phyloP scores from a whole-genome alignment of 495 filamentous ascomycete species.

The Aspergillus wentii region DNA sequence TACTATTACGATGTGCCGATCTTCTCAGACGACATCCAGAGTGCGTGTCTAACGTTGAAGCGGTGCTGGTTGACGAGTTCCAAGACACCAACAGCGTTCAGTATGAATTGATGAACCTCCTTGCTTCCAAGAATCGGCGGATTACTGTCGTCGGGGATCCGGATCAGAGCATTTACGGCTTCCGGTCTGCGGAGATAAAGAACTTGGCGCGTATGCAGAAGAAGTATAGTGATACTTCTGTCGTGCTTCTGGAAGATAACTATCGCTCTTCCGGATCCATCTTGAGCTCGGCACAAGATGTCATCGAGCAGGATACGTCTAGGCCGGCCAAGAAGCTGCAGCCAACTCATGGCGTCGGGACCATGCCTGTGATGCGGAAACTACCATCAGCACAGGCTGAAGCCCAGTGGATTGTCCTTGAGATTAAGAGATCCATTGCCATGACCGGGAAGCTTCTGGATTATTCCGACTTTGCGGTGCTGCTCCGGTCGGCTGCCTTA shows the following conservation, averaged over 20 bases:
- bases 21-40: slow-evolving; percentile 70
- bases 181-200: slow-evolving; percentile 91
- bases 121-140: slow-evolving; percentile 64
- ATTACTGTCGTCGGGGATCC: slow-evolving; percentile 97
- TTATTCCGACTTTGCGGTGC: slow-evolving; percentile 76
- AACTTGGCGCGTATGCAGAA: slow-evolving; percentile 77
- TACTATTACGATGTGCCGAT: slow-evolving; percentile 78
- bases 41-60: slow-evolving; percentile 89
- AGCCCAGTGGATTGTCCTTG: slow-evolving; percentile 82
- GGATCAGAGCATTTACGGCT: slow-evolving; percentile 98
- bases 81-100: slow-evolving; percentile 96
- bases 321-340: slow-evolving; percentile 74
- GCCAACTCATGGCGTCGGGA: slow-evolving; percentile 76
- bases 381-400: slow-evolving; percentile 69
- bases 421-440: slow-evolving; percentile 67
- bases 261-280: slow-evolving; percentile 95
- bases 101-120: slow-evolving; percentile 89
- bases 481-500: slow-evolving; percentile 78
- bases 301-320: slow-evolving; percentile 87
- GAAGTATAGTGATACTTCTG: slow-evolving; percentile 70
- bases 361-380: slow-evolving; percentile 77
- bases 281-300: slow-evolving; percentile 68
- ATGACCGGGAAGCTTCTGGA: slow-evolving; percentile 69
- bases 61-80: slow-evolving; percentile 95
- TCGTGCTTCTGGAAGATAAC: slow-evolving; percentile 89